These are phyloP conservation scores for Polyporus arcularius DNA, from an alignment of 768 basidiomycete genomes.

Conservation along the genomic window DNA sequence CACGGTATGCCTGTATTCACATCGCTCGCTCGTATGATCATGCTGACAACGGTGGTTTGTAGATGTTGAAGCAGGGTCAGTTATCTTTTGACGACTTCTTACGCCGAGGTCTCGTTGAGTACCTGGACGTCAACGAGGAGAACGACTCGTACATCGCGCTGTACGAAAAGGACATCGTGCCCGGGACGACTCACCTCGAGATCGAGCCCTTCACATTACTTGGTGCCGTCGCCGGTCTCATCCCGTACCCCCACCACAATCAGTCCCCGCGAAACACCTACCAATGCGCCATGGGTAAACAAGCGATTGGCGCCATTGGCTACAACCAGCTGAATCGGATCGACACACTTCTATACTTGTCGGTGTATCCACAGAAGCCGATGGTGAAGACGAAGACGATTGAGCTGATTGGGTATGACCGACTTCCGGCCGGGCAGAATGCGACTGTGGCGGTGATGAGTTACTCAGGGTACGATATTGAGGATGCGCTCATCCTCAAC, in stretches of 20 bases:
- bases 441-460: slow-evolving; percentile 99
- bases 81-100: slow-evolving; percentile 95
- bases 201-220: slow-evolving; percentile 98
- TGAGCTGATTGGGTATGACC: slow-evolving; percentile 94
- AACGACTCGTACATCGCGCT: slow-evolving; percentile 96
- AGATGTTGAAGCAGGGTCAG: slow-evolving; percentile 79
- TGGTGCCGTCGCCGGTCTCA: slow-evolving; percentile 96
- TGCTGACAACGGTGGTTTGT: not conserved
- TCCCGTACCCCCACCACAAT: slow-evolving; percentile 99
- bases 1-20: slow-evolving; percentile 44
- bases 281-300: slow-evolving; percentile 99
- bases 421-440: slow-evolving; percentile 96
- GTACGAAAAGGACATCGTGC: slow-evolving; percentile 84
- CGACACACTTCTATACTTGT: slow-evolving; percentile 96
- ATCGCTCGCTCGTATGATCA: not conserved
- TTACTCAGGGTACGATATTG: slow-evolving; percentile 99
- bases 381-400: slow-evolving; percentile 99
- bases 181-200: slow-evolving; percentile 90
- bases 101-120: slow-evolving; percentile 89
- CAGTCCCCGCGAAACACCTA: slow-evolving; percentile 99
- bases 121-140: slow-evolving; percentile 98
- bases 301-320: slow-evolving; percentile 97
- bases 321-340: slow-evolving; percentile 98
- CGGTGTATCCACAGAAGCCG: slow-evolving; percentile 97
- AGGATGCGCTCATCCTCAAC: slow-evolving; percentile 96